Evolutionary conservation across 164 flowering plant species (phyloP), one percentile per base, ranked within the genome.

Genomic region (Taxillus chinensis): DNA sequence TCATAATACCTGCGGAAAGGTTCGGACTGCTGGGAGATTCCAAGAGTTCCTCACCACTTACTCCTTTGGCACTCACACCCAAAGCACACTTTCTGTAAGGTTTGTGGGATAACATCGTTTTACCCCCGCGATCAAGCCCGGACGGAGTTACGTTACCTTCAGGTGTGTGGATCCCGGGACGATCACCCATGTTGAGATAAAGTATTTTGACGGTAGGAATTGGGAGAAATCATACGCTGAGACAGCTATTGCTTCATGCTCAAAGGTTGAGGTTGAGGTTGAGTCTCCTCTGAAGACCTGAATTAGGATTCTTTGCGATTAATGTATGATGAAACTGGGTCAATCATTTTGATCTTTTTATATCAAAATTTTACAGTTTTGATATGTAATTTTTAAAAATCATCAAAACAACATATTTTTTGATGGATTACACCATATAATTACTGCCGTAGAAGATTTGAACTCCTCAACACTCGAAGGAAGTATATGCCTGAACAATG

Each of bases 81-180:
- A 15, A 86, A 90, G 74, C 98, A 92, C 71, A 85, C 71, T 10
- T 89, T 92, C 78, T 89, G 96, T 66, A 92, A 83, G 62, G 73
- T 83, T 38, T 92, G 98, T 60, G 95, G 98, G 58, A 87, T 92
- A 57, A 89, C 98, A 10, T 92, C 98, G 0, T 92, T 89, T 64
- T 92, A 87, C 59, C 65, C 38, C 93, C 96, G 5, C 71, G 90
- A n/a, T 83, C 92, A 1, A 90, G 85, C 61, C 93, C 95, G 0
- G 95, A 92, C 69, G 90, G 93, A 1, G 62, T 90, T 68, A 81
- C 95, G 80, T 92, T 14, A 81, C 87, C 5, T 59, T 65, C 49
- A 65, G 62, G 41, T 90, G 95, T 52, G 86, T 92, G 6, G 90
- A 89, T 41, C 76, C 87, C 2, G 96, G 96, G 17, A 87, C 98